A percentile compares a stretch with the other conserved stretches of the same genome.
These are phyloP conservation scores for Eucalyptus cladocalyx DNA, from an alignment of 345 rosid genomes.

Conservation along the genomic window DNA sequence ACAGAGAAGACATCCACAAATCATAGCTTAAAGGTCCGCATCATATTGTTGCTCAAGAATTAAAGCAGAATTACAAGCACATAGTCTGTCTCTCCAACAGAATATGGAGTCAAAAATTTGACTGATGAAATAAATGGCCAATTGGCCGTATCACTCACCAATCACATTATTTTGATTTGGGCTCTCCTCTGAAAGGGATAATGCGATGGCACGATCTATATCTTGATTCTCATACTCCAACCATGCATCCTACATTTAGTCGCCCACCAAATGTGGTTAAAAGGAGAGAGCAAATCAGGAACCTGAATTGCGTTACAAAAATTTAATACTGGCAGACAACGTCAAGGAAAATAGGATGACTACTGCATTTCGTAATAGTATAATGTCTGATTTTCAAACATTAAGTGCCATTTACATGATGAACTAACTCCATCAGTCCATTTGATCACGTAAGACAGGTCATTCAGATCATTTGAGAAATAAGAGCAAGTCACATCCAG, in stretches of 20 bases:
- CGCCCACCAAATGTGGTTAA: background rate
- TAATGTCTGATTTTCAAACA: background rate
- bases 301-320: background rate
- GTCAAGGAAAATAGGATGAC: background rate
- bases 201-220: conserved; percentile 72
- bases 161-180: conserved; percentile 16
- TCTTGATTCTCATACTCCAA: conserved; percentile 61
- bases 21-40: background rate
- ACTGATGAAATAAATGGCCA: background rate
- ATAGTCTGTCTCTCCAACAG: background rate
- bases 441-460: background rate
- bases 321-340: background rate
- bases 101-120: background rate
- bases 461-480: background rate
- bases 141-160: conserved; percentile 31
- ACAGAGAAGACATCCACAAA: background rate
- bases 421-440: background rate
- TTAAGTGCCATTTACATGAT: background rate
- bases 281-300: background rate
- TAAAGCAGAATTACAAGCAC: background rate
- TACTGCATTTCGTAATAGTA: background rate
- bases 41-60: background rate
- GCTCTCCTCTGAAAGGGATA: conserved; percentile 67
- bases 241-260: conserved; percentile 31
- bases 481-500: background rate